These are phyloP conservation scores for Amauroascus niger DNA, from an alignment of 2,329 filamentous ascomycete species.

Conservation along the genomic window DNA sequence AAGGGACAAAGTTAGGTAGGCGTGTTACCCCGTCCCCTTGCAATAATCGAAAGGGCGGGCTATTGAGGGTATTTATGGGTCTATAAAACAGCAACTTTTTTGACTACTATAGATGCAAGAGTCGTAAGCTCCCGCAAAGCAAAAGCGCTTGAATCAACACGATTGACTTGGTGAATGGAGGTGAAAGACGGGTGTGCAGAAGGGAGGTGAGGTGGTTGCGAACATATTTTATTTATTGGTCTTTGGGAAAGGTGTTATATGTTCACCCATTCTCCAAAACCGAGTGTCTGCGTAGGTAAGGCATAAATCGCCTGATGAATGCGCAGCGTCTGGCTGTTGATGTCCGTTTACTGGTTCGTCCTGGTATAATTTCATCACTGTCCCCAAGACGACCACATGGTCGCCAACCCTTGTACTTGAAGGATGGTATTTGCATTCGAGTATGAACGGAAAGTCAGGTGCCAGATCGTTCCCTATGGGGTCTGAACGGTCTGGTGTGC, in stretches of 20 bases:
- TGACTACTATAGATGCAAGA: not conserved
- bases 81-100: not conserved
- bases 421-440: slow-evolving; percentile 32
- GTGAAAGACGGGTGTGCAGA: not conserved
- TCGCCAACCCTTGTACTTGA: slow-evolving; percentile 32
- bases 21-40: not conserved
- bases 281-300: slow-evolving; percentile 36
- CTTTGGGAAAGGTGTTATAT: slow-evolving; percentile 19
- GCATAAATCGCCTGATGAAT: slow-evolving; percentile 24
- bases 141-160: not conserved
- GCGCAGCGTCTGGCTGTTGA: not conserved
- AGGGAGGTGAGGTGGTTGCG: not conserved
- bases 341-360: slow-evolving; percentile 5
- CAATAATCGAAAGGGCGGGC: not conserved
- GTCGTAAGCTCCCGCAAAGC: not conserved
- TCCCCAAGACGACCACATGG: slow-evolving; percentile 35
- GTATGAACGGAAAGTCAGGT: slow-evolving; percentile 32
- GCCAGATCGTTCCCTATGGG: not conserved
- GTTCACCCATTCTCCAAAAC: slow-evolving; percentile 36
- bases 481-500: not conserved
- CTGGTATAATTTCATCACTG: slow-evolving; percentile 26
- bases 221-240: not conserved
- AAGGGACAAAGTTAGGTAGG: not conserved
- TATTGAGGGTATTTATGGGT: not conserved
- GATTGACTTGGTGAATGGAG: not conserved